Conservation (phyloP, 176 grass and related monocot species). For the Lolium rigidum region DNA sequence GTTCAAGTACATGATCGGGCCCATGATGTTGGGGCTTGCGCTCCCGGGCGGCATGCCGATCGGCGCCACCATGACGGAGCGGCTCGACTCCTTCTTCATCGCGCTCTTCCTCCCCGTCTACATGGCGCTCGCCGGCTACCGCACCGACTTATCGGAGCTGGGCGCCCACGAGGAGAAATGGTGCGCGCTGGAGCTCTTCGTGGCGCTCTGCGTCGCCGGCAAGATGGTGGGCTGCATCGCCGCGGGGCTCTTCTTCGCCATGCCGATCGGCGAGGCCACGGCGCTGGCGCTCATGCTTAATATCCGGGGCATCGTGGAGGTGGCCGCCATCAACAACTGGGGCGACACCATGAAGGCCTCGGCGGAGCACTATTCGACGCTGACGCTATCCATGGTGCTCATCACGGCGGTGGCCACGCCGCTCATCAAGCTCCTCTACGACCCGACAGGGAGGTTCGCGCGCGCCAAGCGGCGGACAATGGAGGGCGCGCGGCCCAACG, state of each 20-base stretch:
- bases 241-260: slow-evolving; percentile 59
- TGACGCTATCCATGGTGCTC: slow-evolving; percentile 50
- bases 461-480: slow-evolving; percentile 41
- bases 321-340: slow-evolving; percentile 80
- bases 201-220: slow-evolving; percentile 57
- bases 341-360: slow-evolving; percentile 61
- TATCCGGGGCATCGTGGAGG: slow-evolving; percentile 73
- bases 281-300: slow-evolving; percentile 74
- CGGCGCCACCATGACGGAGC: slow-evolving; percentile 72
- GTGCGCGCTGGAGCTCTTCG: slow-evolving; percentile 69
- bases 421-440: slow-evolving; percentile 74
- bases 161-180: slow-evolving; percentile 35
- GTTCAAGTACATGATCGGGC: slow-evolving; percentile 72
- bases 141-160: slow-evolving; percentile 65
- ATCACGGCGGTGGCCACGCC: slow-evolving; percentile 52
- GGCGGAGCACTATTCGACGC: slow-evolving; percentile 53
- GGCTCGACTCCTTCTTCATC: slow-evolving; percentile 78
- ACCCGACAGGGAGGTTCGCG: slow-evolving; percentile 54
- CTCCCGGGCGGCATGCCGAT: slow-evolving; percentile 83
- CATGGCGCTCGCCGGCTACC: slow-evolving; percentile 69
- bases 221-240: slow-evolving; percentile 69
- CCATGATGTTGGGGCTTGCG: slow-evolving; percentile 67
- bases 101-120: slow-evolving; percentile 73
- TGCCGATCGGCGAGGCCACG: slow-evolving; percentile 59
- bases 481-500: slow-evolving; percentile 32